phyloP scores from a whole-genome alignment of 139 green algal species.

The Auxenochlorella pyrenoidosa region DNA sequence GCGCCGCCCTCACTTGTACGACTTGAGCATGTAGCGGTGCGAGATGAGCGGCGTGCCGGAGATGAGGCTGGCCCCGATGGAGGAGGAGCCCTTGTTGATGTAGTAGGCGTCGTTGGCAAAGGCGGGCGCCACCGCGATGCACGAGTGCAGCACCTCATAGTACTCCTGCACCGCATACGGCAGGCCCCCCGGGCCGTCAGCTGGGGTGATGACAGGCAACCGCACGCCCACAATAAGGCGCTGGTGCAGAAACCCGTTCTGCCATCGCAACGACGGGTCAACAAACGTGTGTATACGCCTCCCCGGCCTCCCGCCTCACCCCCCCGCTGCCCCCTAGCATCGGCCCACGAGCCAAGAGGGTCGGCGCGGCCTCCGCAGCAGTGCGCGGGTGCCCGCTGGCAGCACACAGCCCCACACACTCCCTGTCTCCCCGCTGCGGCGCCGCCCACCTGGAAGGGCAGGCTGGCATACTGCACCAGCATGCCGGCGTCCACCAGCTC shows the following conservation, averaged over 20 bases:
- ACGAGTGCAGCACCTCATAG: slow-evolving; percentile 51
- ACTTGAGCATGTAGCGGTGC: slow-evolving; percentile 32
- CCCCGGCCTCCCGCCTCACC: too few species aligned
- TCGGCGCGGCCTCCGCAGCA: too few species aligned
- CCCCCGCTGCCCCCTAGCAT: too few species aligned
- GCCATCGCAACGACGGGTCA: too few species aligned
- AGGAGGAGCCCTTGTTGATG: slow-evolving; percentile 45
- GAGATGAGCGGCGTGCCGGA: slow-evolving; percentile 47
- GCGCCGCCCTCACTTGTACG: slow-evolving; percentile 29
- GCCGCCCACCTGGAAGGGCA: slow-evolving; percentile 45
- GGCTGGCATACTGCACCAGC: slow-evolving; percentile 26
- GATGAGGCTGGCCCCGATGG: slow-evolving; percentile 43
- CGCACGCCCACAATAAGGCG: too few species aligned
- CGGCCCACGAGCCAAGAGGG: too few species aligned
- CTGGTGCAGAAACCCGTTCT: too few species aligned
- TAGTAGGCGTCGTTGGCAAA: slow-evolving; percentile 48
- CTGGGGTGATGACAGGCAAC: too few species aligned
- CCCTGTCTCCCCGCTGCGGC: background rate
- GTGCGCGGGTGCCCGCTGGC: too few species aligned
- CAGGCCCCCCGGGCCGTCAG: too few species aligned
- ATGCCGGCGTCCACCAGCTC: slow-evolving; percentile 40
- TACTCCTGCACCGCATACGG: slow-evolving; percentile 16
- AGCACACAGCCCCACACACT: background rate
- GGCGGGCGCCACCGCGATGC: slow-evolving; percentile 41
- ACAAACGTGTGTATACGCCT: too few species aligned